Base-by-base conservation (phyloP, 495 filamentous ascomycete genomes). In the Saxophila tyrrhenica region DNA sequence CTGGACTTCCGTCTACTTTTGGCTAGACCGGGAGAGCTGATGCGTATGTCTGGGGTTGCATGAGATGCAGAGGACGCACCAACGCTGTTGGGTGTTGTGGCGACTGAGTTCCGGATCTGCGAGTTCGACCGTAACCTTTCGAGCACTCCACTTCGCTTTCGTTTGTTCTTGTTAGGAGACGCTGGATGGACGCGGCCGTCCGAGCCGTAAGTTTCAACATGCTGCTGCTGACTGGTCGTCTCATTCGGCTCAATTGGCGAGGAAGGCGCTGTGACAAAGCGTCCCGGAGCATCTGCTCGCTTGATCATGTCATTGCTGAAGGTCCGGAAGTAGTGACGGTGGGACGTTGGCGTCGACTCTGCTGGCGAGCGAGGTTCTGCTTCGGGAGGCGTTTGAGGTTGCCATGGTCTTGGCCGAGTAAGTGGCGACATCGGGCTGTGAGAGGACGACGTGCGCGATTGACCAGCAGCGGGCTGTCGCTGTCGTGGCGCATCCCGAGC, bases 301-400 rank as follows among this genome's bases (percentile, higher is more conserved):
- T 49, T 44, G 1, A 53, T 50, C 17, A 46, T 54, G 9, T 57
- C 50, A 15, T 20, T 35, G 20, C 50, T 50, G 38, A 62, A 62
- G 7, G 59, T 57, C 10, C 51, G 54, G 29, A 62, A 62, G 22
- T 58, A 58, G 24, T 51, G 51, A n/a, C 54, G 39, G 19, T 55
- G 54, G 25, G 41, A 46, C 17, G 22, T 8, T 9, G 48, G 54
- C 1, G 19, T 35, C 1, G 35, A 24, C 11, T 22, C 25, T 1
- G 8, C 7, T 1, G 59, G 50, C 17, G 51, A 25, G 9, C 35
- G 25, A 7, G 59, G 59, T 2, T 62, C 59, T 1, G 24, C 39
- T 24, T 62, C 55, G 15, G 59, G 59, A 7, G 59, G 58, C 16
- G 58, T 61, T 19, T 44, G 16, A 55, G 38, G 41, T 3, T 21